Conservation (phyloP, 768 basidiomycete species). For the Mycena vitilis region DNA sequence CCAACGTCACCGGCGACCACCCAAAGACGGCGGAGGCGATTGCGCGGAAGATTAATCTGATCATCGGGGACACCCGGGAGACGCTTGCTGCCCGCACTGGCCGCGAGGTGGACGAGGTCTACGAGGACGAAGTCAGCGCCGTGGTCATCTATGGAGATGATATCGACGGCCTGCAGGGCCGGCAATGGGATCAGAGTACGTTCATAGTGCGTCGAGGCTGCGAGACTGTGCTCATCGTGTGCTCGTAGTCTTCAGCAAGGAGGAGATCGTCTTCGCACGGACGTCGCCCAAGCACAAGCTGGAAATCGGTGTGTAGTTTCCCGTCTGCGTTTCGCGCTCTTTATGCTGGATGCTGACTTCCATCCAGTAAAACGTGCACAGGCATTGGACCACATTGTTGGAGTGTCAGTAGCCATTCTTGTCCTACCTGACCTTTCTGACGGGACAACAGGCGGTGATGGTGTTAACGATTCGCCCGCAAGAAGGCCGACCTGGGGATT, state of each 20-base stretch:
- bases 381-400: conserved; percentile 77
- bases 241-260: conserved; percentile 67
- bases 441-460: conserved; percentile 75
- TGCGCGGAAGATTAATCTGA: conserved; percentile 77
- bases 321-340: background rate
- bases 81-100: conserved; percentile 68
- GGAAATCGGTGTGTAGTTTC: conserved; percentile 66
- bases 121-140: conserved; percentile 75
- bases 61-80: conserved; percentile 74
- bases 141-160: conserved; percentile 77
- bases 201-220: background rate
- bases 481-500: conserved; percentile 79
- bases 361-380: conserved; percentile 77
- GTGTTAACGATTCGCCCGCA: conserved; percentile 82
- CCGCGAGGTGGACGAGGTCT: conserved; percentile 66
- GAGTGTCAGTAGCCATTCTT: conserved; percentile 62
- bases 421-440: conserved; percentile 12
- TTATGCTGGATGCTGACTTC: conserved; percentile 12
- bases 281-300: conserved; percentile 81
- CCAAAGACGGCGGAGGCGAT: conserved; percentile 82
- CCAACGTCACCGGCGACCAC: conserved; percentile 77
- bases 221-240: conserved; percentile 10
- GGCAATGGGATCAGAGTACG: conserved; percentile 78
- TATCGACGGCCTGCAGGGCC: conserved; percentile 73
- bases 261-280: conserved; percentile 78